Evolutionary conservation across 192 early-diverging fungal species (phyloP).

Genomic region (Phlyctochytrium bullatum): DNA sequence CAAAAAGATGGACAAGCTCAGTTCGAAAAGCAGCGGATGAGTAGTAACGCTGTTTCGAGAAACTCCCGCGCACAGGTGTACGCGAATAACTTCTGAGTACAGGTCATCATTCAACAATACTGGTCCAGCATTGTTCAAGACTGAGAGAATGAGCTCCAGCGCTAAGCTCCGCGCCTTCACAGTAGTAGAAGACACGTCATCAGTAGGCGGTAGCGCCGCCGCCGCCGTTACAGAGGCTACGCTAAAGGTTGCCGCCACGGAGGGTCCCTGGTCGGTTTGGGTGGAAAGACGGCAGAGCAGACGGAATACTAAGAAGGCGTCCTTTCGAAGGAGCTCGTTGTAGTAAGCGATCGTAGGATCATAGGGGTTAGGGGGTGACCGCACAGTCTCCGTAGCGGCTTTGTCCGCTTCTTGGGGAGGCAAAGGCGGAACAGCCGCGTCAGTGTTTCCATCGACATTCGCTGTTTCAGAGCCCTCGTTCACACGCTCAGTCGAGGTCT

Average conservation of each 20-base stretch:
- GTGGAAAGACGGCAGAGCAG: conserved; percentile 52
- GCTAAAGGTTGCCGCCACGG: conserved; percentile 27
- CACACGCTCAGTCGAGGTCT: background rate
- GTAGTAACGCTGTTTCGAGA: conserved; percentile 54
- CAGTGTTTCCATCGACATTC: background rate
- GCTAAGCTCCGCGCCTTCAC: conserved; percentile 44
- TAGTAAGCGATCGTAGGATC: conserved; percentile 53
- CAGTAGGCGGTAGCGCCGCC: conserved; percentile 12
- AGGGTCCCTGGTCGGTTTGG: conserved; percentile 31
- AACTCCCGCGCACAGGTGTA: conserved; percentile 45
- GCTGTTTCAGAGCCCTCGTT: background rate
- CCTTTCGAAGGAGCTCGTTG: conserved; percentile 49
- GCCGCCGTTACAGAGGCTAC: conserved; percentile 26
- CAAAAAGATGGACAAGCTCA: conserved; percentile 54
- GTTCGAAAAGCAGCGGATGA: conserved; percentile 58
- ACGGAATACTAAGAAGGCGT: conserved; percentile 50
- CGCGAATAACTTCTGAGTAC: conserved; percentile 38
- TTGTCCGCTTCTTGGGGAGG: background rate
- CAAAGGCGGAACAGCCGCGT: background rate
- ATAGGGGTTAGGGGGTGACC: conserved; percentile 37
- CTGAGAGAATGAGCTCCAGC: conserved; percentile 55
- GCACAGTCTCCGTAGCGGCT: background rate
- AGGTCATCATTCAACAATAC: conserved; percentile 46
- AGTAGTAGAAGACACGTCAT: conserved; percentile 41
- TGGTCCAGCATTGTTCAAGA: conserved; percentile 52